Conservation (phyloP, 805 yeast genomes). For the Saccharomycopsis sp. region DNA sequence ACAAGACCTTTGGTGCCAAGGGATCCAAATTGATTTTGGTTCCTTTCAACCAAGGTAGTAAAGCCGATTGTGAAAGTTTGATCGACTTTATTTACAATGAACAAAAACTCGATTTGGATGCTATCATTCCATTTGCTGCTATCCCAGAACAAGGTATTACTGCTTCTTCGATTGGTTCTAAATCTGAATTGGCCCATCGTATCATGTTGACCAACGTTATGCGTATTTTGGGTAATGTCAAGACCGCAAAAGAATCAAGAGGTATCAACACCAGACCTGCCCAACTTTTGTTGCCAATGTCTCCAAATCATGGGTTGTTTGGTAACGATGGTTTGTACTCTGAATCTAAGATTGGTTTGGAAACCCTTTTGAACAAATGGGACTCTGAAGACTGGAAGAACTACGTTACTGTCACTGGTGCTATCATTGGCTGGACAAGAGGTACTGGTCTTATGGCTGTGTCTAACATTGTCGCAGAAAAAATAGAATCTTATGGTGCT, state of each 20-base stretch:
- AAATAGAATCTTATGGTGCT: slow-evolving; percentile 90
- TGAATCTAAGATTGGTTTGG: slow-evolving; percentile 91
- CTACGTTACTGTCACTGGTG: slow-evolving; percentile 95
- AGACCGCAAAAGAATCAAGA: slow-evolving; percentile 66
- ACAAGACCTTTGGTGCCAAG: slow-evolving; percentile 85
- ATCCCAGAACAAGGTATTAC: slow-evolving; percentile 98
- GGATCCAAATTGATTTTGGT: slow-evolving; percentile 92
- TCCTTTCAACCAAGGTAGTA: slow-evolving; percentile 98
- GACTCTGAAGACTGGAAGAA: slow-evolving; percentile 93
- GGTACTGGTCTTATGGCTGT: slow-evolving; percentile 99
- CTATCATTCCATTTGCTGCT: slow-evolving; percentile 95
- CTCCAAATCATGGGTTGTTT: slow-evolving; percentile 98
- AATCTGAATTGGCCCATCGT: slow-evolving; percentile 96
- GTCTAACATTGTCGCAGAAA: slow-evolving; percentile 95
- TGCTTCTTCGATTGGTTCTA: slow-evolving; percentile 84
- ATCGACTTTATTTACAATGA: slow-evolving; percentile 78
- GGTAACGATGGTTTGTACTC: slow-evolving; percentile 98
- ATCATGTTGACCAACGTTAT: slow-evolving; percentile 94
- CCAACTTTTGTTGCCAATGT: slow-evolving; percentile 89
- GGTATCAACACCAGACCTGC: slow-evolving; percentile 95
- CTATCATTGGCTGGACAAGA: slow-evolving; percentile 99
- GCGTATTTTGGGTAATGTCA: slow-evolving; percentile 86
- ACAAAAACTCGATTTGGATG: slow-evolving; percentile 82
- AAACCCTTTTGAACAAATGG: slow-evolving; percentile 98
- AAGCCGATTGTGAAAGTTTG: slow-evolving; percentile 83